Evolutionary conservation across 1,284 basidiomycete genomes (phyloP), one percentile per base, ranked within the genome.

Genomic region (Irpex sp.): DNA sequence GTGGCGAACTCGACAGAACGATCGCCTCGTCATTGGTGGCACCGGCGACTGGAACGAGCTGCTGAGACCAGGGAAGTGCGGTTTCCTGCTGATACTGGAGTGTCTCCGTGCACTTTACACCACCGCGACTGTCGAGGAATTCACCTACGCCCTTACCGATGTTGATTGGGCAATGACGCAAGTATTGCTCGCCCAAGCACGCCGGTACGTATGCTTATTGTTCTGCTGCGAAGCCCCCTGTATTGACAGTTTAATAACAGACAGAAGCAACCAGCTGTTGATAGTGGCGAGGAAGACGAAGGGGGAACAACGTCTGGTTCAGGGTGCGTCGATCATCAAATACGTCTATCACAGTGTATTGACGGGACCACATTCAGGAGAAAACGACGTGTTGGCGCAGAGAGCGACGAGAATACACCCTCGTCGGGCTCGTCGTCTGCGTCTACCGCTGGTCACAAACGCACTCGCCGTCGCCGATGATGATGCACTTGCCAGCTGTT

Each of bases 21-120:
- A 37, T 4, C 18, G 39, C 5, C 42, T 57, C 23, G 23, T 49
- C 18, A 39, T 48, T 56, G 55, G 59, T 18, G 59, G 59, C 6
- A 37, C 36, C 6, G 59, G 59, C 37, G 59, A 60, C 45, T 56
- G 53, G 53, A 45, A 21, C 6, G 39, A 54, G 7, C 12, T 60
- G 39, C 49, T 42, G 23, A 33, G n/a, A 12, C 42, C 37, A 16
- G 59, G 59, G 7, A 39, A 23, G 18, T 56, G 56, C 45, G 59
- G 59, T 4, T 60, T 56, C 45, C 18, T 56, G 8, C 55, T 33
- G 21, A 28, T 60, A 28, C 23, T 59, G 16, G 23, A 39, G 12
- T n/a, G 21, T 49, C 47, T 58, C 19, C 42, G 16, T 33, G 57
- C 16, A 9, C 47, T 58, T 28, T 9, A 33, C 14, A 33, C 5